Evolutionary conservation across 2,329 filamentous ascomycete species (phyloP), one percentile per base, ranked within the genome.

Genomic region (Scleromitrula shiraiana): DNA sequence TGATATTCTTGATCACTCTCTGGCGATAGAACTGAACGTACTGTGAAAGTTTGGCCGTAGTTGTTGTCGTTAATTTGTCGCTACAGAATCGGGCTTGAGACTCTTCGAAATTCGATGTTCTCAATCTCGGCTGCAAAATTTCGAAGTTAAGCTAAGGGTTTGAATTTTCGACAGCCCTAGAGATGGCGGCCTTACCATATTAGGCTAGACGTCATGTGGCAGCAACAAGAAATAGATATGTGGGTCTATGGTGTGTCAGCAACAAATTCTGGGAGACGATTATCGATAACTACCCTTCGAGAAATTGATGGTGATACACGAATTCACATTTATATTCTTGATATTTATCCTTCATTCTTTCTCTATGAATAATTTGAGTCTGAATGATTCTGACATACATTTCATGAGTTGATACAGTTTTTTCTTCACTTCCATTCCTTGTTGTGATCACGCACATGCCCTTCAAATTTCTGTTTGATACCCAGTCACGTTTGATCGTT

Each of bases 11-110:
- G 52, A 43, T 60, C 39, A 48, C 44, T 45, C 41, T 27, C 7
- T 33, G 17, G 50, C 55, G 58, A 19, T 46, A 43, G 15, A 27
- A 48, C 24, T 20, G 43, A 49, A 59, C 69, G 70, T 66, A 78
- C 75, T 72, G 71, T 78, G 69, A 70, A 57, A 53, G 52, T 49
- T 47, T 63, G 62, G 58, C 57, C 59, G 61, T 67, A 69, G 69
- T 68, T 71, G 69, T 69, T 69, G 70, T 70, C 67, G 67, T 66
- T 64, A 48, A 57, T 55, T n/a, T 62, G 56, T 57, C 59, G 53
- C 52, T 46, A 15, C 44, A 46, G 52, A 52, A 45, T 55, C 50
- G 39, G 44, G 40, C 27, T 51, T 41, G 50, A 43, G 38, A 40
- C 51, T 50, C 49, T 23, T 41, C 30, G 26, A 20, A 36, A 33